Base-by-base conservation (phyloP, 1,284 basidiomycete species). In the Sanghuangporus baumii region DNA sequence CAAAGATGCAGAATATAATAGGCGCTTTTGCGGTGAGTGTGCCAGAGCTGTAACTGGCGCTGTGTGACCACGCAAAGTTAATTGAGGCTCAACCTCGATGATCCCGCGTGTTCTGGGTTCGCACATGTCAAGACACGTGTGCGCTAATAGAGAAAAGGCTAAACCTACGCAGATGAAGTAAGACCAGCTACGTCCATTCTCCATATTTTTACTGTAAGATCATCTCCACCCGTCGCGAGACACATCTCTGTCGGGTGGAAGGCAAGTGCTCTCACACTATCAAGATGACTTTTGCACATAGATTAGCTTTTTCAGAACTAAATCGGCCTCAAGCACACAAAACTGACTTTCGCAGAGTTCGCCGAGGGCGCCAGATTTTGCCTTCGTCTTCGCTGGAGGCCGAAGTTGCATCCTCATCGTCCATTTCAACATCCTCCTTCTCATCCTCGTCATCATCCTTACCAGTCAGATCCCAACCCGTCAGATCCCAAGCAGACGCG, bases 141-240 rank as follows among this genome's bases (percentile, higher is more conserved):
- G 55, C 37, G 59, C 47, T 64, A 60, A 56, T 16, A 18, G 26
- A 34, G 59, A 36, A 60, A 50, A 67, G 63, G 63, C 41, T 60
- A 62, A 43, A 83, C 87, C 71, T 76, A 91, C 89, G 79, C 79
- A 65, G 87, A 85, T 51, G 89, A 88, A 18, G 88, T 82, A 62
- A 93, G 77, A 68, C 83, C 80, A 40, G 83, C 76, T 26, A 88
- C 82, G 68, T 93, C 91, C 78, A 94, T 83, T 66, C 91, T 82
- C 96, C 96, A 99, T 66, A 98, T 86, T 76, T 98, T 99, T 68
- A 99, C 89, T 12, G 94, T 96, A 73, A 86, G 92, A 73, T 99
- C 97, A 74, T 98, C 96, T 46, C 94, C 93, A 43, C 91, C 96
- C 48, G 93, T 94, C 9, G 93, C 94, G 50, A 98, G 78, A 65